Percentiles rank a stretch among this genome's conserved stretches.
These are phyloP conservation scores for Adansonia madagascariensis DNA, from an alignment of 441 rosid species.

Conservation along the genomic window DNA sequence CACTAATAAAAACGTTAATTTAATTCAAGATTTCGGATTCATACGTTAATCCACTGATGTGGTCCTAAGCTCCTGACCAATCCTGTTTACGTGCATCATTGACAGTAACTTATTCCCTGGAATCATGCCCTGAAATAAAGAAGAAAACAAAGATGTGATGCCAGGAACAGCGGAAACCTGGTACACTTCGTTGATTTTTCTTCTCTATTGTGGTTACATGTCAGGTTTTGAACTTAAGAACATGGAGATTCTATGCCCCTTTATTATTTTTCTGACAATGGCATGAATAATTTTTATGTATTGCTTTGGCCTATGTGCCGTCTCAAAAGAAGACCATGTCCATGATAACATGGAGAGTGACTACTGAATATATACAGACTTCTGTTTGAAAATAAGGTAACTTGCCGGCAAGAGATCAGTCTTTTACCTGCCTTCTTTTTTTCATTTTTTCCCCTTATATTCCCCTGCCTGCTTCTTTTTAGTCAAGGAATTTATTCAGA, in stretches of 20 bases:
- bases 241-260: neutral
- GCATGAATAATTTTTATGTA: neutral
- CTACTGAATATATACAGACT: neutral
- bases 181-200: neutral
- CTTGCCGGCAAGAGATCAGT: constrained; percentile 36
- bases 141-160: neutral
- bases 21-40: neutral
- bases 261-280: neutral
- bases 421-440: constrained; percentile 7
- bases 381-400: constrained; percentile 22
- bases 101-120: neutral
- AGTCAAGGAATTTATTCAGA: neutral
- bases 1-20: neutral
- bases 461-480: neutral
- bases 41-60: neutral
- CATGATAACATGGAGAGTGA: neutral
- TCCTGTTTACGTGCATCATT: neutral
- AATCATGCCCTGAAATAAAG: constrained; percentile 1
- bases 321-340: constrained; percentile 30
- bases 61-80: neutral
- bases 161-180: neutral
- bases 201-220: neutral
- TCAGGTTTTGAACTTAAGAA: neutral
- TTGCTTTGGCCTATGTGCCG: constrained; percentile 35
- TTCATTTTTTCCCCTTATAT: neutral